Base-by-base conservation (phyloP, 441 rosid species). In the Jatropha multifida region DNA sequence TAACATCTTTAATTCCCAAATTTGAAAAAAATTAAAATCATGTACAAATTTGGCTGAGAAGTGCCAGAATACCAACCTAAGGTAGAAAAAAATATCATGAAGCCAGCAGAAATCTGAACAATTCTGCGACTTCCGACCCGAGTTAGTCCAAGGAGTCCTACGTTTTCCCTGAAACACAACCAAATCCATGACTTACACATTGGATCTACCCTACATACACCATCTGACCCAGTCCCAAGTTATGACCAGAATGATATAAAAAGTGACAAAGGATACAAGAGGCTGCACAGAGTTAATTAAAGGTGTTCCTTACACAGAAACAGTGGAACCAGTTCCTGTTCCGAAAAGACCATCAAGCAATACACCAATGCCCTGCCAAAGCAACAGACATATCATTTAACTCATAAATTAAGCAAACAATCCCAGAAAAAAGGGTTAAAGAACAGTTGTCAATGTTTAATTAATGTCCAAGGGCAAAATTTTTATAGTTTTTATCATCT, bases 121-220 rank as follows among this genome's bases (percentile, higher is more conserved):
- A 91, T 97, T 81, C 98, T 90, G 58, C 98, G 97, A 83, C 99
- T 96, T 65, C 99, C 97, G 51, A 96, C 97, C 32, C 98, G 76
- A 4, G 98, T 96, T 86, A 97, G 88, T 76, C 98, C 98, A 46
- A 96, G 89, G 48, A 96, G 92, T 38, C 99, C 99, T 46, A 94
- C 90, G 73, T 94, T 96, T 88, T 96, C 99, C 77, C 99, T 96
- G 93, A 86, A 75, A 78, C 5, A 42, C 9, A 42, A 42, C 32
- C 44, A 56, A 54, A 56, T 9, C 40, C 1, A 13, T 60, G 40
- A 26, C 54, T 40, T 60, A 9, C 41, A 44, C 65, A 23, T 14
- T 6, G 54, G 12, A 71, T 26, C 23, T 41, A 4, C 55, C 74
- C 38, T 14, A 44, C n/a, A 59, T 59, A 20, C 15, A 54, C 58